Evolutionary conservation across 192 early-diverging fungal genomes (phyloP).

Genomic region (Coemansia reversa): DNA sequence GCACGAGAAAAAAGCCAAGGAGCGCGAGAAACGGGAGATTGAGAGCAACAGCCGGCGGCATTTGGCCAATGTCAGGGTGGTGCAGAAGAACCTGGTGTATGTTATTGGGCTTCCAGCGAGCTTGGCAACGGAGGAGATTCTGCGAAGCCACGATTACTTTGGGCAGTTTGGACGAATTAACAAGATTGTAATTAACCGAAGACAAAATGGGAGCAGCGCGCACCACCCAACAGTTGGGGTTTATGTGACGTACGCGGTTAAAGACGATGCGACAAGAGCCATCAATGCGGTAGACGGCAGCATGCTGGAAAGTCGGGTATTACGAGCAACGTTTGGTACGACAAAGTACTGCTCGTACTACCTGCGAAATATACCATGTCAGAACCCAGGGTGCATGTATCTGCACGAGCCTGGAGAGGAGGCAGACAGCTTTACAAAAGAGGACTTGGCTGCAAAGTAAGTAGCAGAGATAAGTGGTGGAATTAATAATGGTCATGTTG

Average conservation of each 20-base stretch:
- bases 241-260: conserved; percentile 87
- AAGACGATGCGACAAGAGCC: conserved; percentile 89
- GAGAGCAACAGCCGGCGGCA: conserved; percentile 74
- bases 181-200: conserved; percentile 89
- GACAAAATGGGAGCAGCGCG: conserved; percentile 51
- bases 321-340: conserved; percentile 94
- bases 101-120: conserved; percentile 89
- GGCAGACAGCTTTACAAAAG: conserved; percentile 89
- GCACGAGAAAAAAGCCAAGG: conserved; percentile 83
- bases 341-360: conserved; percentile 99
- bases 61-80: conserved; percentile 87
- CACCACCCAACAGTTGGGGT: conserved; percentile 66
- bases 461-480: not conserved
- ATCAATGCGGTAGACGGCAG: conserved; percentile 96
- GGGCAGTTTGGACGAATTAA: conserved; percentile 97
- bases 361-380: conserved; percentile 85
- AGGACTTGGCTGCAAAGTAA: conserved; percentile 76
- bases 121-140: conserved; percentile 84
- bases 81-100: conserved; percentile 97
- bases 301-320: conserved; percentile 76
- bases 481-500: too few species aligned
- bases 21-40: conserved; percentile 88
- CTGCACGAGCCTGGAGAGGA: conserved; percentile 92
- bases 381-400: conserved; percentile 93
- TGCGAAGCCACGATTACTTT: conserved; percentile 90